Base-by-base conservation (phyloP, 768 basidiomycete genomes). In the Rhodotorula taiwanensis region DNA sequence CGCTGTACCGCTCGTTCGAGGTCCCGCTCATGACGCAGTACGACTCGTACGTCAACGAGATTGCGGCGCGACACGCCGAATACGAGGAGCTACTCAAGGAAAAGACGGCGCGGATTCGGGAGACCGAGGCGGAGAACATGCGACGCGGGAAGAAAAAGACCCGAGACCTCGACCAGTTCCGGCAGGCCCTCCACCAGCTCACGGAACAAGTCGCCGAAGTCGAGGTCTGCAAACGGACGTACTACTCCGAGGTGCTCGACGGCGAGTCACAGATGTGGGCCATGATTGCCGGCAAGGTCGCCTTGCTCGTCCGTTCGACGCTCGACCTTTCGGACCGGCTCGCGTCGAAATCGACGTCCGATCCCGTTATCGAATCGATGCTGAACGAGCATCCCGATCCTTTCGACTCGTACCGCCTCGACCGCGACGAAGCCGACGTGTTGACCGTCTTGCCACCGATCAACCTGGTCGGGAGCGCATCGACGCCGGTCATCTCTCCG, bases 101-200 rank as follows among this genome's bases (percentile, higher is more conserved):
- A 33, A 63, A 60, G 58, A 70, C 65, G 16, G 45, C 52, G 10
- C 55, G 45, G 52, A 64, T 70, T 18, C 58, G 65, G 16, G 52
- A 70, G 47, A 70, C 69, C 6, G 69, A 70, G 36, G 65, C 62
- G n/a, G 69, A 70, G 39, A 70, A 70, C 60, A 54, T 70, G 42
- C 43, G 52, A 48, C 48, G 51, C 5, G 69, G 69, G 5, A 49
- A 52, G 55, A 70, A 70, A 45, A 70, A 66, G 69, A 55, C 41
- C 13, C 60, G 69, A 13, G 61, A 70, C 42, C 47, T 70, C n/a
- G 57, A 59, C n/a, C 64, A 66, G 51, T 70, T 70, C 39, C 50
- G 69, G 34, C 33, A 42, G 33, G 69, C 69, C 20, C 44, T 70
- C 25, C 61, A 58, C n/a, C 62, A 61, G 47, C 55, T 70, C 54